phyloP scores from a whole-genome alignment of 306 rosid genomes.

The Castanea mollissima region DNA sequence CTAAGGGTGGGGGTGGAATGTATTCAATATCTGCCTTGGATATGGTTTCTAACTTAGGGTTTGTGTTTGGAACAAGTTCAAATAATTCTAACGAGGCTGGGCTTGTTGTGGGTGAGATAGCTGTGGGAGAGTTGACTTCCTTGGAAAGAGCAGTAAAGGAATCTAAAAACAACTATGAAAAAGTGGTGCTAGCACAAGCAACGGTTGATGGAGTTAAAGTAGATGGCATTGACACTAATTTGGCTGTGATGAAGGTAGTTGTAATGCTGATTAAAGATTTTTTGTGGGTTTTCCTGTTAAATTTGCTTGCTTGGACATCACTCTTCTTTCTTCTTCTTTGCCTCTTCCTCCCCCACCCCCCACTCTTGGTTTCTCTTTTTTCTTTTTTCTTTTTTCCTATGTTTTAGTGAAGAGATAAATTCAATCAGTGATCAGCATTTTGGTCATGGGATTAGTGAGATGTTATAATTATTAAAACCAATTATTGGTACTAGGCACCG shows the following conservation, averaged over 20 bases:
- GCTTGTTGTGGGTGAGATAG: constrained; percentile 85
- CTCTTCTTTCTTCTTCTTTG: neutral
- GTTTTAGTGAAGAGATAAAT: neutral
- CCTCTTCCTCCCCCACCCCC: too few species aligned
- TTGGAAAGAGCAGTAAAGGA: constrained; percentile 81
- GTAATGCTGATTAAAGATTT: neutral
- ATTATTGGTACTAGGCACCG: neutral
- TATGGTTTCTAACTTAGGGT: constrained; percentile 75
- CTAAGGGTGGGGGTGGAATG: constrained; percentile 58
- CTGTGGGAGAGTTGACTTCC: constrained; percentile 81
- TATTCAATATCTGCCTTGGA: constrained; percentile 72
- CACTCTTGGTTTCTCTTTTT: too few species aligned
- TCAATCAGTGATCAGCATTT: neutral
- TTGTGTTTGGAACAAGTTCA: constrained; percentile 67
- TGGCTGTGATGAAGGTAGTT: constrained; percentile 95
- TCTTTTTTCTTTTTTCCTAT: neutral
- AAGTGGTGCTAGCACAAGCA: constrained; percentile 80
- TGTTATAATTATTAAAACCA: neutral
- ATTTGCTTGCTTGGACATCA: neutral
- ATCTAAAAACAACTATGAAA: constrained; percentile 69
- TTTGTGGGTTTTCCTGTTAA: neutral
- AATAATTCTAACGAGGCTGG: constrained; percentile 46
- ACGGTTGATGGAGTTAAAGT: constrained; percentile 95
- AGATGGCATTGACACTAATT: constrained; percentile 88
- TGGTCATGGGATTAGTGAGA: neutral